A percentile compares a stretch with the other conserved stretches of the same genome.
These are phyloP conservation scores for Gliomastix tumulicola DNA, from an alignment of 2,329 filamentous ascomycete species.

Conservation along the genomic window DNA sequence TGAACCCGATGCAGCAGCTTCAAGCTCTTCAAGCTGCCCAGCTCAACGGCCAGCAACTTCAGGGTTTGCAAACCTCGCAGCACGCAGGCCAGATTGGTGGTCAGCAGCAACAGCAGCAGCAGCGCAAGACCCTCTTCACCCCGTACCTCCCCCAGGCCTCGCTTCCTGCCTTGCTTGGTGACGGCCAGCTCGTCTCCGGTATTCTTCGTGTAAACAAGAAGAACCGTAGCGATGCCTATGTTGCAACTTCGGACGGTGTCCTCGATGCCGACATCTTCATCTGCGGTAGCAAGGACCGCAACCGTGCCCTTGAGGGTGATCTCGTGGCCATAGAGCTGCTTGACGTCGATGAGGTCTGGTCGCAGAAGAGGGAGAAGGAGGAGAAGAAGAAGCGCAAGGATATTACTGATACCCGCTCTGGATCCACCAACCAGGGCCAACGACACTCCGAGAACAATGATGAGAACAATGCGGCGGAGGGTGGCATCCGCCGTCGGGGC, in stretches of 20 bases:
- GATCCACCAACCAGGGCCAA: conserved; percentile 66
- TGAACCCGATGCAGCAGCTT: conserved; percentile 86
- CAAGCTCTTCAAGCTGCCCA: conserved; percentile 89
- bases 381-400: conserved; percentile 99
- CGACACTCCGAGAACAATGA: conserved; percentile 56
- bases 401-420: conserved; percentile 82
- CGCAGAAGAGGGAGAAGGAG: conserved; percentile 97
- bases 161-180: conserved; percentile 79
- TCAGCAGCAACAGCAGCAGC: conserved; percentile 75
- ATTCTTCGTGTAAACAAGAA: conserved; percentile 99
- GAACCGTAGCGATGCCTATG: conserved; percentile 97
- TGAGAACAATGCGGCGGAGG: conserved; percentile 60
- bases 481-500: conserved; percentile 83
- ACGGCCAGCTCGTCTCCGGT: conserved; percentile 92
- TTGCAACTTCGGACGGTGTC: conserved; percentile 79
- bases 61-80: conserved; percentile 62
- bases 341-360: conserved; percentile 97
- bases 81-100: conserved; percentile 61
- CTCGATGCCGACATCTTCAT: conserved; percentile 99
- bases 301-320: conserved; percentile 92
- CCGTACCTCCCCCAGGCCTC: conserved; percentile 94
- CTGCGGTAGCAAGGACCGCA: conserved; percentile 97
- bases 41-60: conserved; percentile 69
- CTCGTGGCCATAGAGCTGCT: conserved; percentile 92
- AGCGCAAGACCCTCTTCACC: conserved; percentile 97